Conservation (phyloP, 768 basidiomycete genomes). For the Boletus barrowsii region DNA sequence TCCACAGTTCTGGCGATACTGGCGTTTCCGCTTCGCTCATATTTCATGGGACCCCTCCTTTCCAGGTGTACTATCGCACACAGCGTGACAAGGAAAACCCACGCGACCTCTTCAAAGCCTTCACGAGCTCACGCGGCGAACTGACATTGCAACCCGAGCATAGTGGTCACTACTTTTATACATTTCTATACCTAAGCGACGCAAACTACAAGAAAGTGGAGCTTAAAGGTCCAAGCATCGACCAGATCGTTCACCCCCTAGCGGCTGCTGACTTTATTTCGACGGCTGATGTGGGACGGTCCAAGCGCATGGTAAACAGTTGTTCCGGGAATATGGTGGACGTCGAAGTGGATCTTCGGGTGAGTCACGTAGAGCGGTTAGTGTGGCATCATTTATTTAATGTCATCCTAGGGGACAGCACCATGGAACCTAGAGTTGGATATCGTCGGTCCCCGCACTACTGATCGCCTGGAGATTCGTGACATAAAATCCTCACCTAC, state of each 20-base stretch:
- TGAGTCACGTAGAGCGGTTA: conserved; percentile 32
- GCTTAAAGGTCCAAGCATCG: conserved; percentile 72
- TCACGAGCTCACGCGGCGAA: conserved; percentile 72
- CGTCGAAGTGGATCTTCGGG: conserved; percentile 78
- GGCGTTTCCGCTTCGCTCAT: conserved; percentile 86
- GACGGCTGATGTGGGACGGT: conserved; percentile 36
- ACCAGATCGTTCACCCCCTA: conserved; percentile 86
- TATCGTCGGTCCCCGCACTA: conserved; percentile 67
- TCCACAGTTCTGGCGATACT: conserved; percentile 77
- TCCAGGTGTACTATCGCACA: conserved; percentile 75
- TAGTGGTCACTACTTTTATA: conserved; percentile 87
- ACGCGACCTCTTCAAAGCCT: conserved; percentile 56
- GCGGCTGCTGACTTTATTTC: conserved; percentile 74
- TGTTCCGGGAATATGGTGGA: conserved; percentile 77
- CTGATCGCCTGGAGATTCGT: conserved; percentile 54
- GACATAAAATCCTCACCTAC: conserved; percentile 55
- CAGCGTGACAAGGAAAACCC: conserved; percentile 68
- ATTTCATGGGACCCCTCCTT: conserved; percentile 86
- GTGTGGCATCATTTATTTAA: neutral
- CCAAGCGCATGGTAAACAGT: conserved; percentile 60
- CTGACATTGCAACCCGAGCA: conserved; percentile 82
- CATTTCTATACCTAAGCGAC: conserved; percentile 77
- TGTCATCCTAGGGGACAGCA: conserved; percentile 63
- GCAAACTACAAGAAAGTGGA: conserved; percentile 76
- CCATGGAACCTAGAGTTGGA: conserved; percentile 89